Evolutionary conservation across 352 stramenopile genomes (phyloP).

Genomic region (Elongisporangium prolatum): DNA sequence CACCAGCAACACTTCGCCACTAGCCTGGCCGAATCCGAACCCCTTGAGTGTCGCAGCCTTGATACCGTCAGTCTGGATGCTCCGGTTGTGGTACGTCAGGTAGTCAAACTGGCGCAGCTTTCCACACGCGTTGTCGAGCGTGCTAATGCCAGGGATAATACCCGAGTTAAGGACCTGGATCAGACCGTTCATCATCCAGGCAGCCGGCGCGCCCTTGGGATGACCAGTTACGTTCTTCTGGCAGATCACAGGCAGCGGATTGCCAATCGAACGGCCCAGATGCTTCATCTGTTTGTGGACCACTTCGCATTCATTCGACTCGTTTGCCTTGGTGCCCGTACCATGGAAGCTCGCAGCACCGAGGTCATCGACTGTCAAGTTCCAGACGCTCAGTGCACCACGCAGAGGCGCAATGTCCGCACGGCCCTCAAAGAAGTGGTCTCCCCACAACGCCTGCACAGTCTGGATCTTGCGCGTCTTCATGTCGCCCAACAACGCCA

Average conservation of each 20-base stretch:
- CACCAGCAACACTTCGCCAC: constrained; percentile 69
- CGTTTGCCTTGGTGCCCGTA: constrained; percentile 81
- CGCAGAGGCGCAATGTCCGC: constrained; percentile 71
- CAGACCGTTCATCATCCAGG: constrained; percentile 83
- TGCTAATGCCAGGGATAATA: constrained; percentile 75
- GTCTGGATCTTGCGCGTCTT: constrained; percentile 65
- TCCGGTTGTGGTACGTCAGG: constrained; percentile 80
- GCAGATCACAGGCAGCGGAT: constrained; percentile 70
- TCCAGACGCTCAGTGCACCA: constrained; percentile 72
- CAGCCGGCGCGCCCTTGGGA: constrained; percentile 73
- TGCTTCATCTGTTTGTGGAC: constrained; percentile 82
- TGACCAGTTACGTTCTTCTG: constrained; percentile 85
- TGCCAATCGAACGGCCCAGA: constrained; percentile 67
- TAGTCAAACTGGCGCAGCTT: constrained; percentile 70
- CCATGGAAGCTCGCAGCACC: constrained; percentile 82
- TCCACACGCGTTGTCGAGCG: constrained; percentile 76
- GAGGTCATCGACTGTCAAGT: constrained; percentile 75
- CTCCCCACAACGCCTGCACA: constrained; percentile 62
- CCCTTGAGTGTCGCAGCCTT: constrained; percentile 82
- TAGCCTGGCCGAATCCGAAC: constrained; percentile 80
- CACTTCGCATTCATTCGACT: constrained; percentile 87
- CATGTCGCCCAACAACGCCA: constrained; percentile 54
- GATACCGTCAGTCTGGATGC: constrained; percentile 68
- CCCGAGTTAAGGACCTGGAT: constrained; percentile 76
- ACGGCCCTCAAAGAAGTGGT: constrained; percentile 56